phyloP scores from a whole-genome alignment of 345 rosid genomes.

The Gossypium rotundifolium region DNA sequence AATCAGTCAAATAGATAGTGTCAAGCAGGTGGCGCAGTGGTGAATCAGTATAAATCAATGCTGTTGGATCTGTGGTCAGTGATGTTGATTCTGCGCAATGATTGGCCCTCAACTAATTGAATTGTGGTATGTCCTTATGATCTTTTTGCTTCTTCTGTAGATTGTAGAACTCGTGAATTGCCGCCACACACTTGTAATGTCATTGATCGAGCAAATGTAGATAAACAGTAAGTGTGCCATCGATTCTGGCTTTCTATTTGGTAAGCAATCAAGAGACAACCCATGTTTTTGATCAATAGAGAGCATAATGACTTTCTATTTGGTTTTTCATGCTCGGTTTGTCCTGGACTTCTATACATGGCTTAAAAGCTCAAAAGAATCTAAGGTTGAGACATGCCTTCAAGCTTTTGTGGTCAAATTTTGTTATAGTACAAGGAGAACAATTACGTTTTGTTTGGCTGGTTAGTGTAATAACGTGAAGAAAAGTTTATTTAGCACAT shows the following conservation, averaged over 20 bases:
- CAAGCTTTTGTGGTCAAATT: not conserved
- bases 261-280: conserved; percentile 9
- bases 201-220: not conserved
- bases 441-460: too few relatives aligned
- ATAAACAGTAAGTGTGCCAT: not conserved
- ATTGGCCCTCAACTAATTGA: conserved; percentile 7
- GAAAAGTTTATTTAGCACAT: too few relatives aligned
- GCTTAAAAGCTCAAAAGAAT: not conserved
- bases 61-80: conserved; percentile 11
- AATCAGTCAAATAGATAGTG: conserved; percentile 3
- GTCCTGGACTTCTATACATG: not conserved
- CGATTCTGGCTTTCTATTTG: not conserved
- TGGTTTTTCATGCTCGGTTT: conserved; percentile 1
- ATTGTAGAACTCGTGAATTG: not conserved
- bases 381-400: not conserved
- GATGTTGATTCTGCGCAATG: conserved; percentile 9
- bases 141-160: conserved; percentile 10
- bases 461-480: too few relatives aligned
- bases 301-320: not conserved
- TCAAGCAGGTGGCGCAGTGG: conserved; percentile 19
- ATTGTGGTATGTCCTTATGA: not conserved
- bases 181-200: conserved; percentile 21
- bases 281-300: conserved; percentile 12
- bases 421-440: not conserved
- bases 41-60: conserved; percentile 2